A percentile compares a stretch with the other conserved stretches of the same genome.
These are phyloP conservation scores for Russula lepida DNA, from an alignment of 768 basidiomycete genomes.

Conservation along the genomic window DNA sequence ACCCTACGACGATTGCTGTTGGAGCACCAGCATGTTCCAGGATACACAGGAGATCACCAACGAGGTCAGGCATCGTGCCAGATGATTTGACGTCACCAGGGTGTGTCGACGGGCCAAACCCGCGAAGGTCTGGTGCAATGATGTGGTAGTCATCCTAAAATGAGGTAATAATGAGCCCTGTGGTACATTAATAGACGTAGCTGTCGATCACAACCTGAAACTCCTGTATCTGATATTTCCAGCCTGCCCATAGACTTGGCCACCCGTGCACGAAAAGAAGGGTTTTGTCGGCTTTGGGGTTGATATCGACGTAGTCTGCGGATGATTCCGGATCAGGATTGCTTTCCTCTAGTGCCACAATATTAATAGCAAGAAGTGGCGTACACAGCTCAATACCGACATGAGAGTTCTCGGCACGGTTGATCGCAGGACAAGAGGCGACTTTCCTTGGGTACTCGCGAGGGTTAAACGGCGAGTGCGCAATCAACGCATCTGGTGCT, in stretches of 20 bases:
- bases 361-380: neutral
- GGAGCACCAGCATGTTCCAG: conserved; percentile 42
- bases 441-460: conserved; percentile 15
- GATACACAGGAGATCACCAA: conserved; percentile 56
- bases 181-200: neutral
- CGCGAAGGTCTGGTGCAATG: conserved; percentile 55
- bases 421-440: conserved; percentile 11
- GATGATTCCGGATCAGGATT: neutral
- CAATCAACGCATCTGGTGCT: neutral
- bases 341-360: neutral
- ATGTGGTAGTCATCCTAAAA: conserved; percentile 51
- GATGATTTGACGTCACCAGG: conserved; percentile 54
- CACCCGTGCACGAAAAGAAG: conserved; percentile 71
- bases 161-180: neutral
- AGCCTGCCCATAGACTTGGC: conserved; percentile 70
- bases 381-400: conserved; percentile 16
- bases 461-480: conserved; percentile 3
- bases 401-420: conserved; percentile 10
- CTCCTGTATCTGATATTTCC: conserved; percentile 62
- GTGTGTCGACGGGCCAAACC: conserved; percentile 61
- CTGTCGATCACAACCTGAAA: conserved; percentile 39
- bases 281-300: conserved; percentile 41
- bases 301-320: conserved; percentile 48
- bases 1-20: conserved; percentile 59
- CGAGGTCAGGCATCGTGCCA: conserved; percentile 51